Evolutionary conservation across 2,329 filamentous ascomycete species (phyloP), one percentile per base, ranked within the genome.

Genomic region (Apiospora rasikravindrae): DNA sequence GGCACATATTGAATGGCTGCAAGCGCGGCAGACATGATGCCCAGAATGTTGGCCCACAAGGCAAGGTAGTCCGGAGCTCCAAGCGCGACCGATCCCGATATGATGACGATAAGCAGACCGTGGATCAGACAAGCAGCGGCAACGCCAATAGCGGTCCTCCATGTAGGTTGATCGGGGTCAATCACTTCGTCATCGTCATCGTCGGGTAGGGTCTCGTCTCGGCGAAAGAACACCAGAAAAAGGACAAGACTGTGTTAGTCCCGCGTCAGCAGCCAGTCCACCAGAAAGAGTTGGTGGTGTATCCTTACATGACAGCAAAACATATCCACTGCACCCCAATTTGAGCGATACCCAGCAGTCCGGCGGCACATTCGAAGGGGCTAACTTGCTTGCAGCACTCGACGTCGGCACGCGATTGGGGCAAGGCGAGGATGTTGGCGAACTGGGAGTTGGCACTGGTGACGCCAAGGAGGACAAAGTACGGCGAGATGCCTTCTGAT

Each of bases 191-290:
- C 86, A n/a, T 84, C 83, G 74, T 85, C 87, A 10, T 85, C 83
- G 75, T 83, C 85, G 72, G 82, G 87, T 73, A 83, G 86, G 77
- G 87, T 87, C 77, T 83, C 86, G 77, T 87, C 87, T 77, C 92
- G 91, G 47, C 94, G 94, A 83, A 97, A 98, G 87, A 97, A 99
- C 77, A 97, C 90, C 72, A 98, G 89, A 84, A 97, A 99, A n/a
- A 99, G 89, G 26, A 97, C 86, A 70, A 98, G 91, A 76, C 96
- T 98, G 33, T 76, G 37, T n/a, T 4, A 64, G 57, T 64, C 57
- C 29, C 22, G 49, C 57, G 71, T 81, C 72, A 82, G 76, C 53
- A 61, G 64, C 66, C 33, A 74, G 53, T 64, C 33, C 22, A n/a
- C 8, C 57, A n/a, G 4, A 11, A 14, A 64, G 33, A 3, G 7